phyloP scores from a whole-genome alignment of 306 rosid species.

The Dicorynia guianensis region DNA sequence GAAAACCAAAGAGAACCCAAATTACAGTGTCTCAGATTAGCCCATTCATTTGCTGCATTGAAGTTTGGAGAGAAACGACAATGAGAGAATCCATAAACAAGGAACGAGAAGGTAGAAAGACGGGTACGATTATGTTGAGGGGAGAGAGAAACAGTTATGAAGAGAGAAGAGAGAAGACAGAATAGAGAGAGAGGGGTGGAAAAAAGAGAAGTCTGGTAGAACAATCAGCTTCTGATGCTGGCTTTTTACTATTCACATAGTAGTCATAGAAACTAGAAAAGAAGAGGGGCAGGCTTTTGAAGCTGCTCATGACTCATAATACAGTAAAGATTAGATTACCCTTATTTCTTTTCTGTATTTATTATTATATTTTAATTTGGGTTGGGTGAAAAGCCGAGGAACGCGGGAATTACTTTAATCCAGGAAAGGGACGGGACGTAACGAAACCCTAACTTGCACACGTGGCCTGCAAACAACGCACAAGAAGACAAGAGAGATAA shows the following conservation, averaged over 20 bases:
- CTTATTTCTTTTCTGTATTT: neutral
- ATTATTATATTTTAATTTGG: neutral
- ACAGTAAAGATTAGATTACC: no score
- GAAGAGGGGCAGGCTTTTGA: slow-evolving; percentile 40
- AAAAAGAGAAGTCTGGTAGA: slow-evolving; percentile 40
- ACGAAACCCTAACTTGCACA: slow-evolving; percentile 40
- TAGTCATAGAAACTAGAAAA: slow-evolving; percentile 36
- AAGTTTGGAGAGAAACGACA: slow-evolving; percentile 29
- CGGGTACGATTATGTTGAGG: no score
- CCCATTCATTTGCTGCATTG: slow-evolving; percentile 50
- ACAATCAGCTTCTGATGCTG: slow-evolving; percentile 44
- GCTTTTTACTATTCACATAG: slow-evolving; percentile 55
- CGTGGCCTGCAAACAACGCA: slow-evolving; percentile 42
- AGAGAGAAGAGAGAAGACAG: slow-evolving; percentile 33
- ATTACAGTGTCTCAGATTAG: slow-evolving; percentile 40
- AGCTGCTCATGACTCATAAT: slow-evolving; percentile 29
- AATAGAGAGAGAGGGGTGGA: neutral
- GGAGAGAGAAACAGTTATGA: neutral
- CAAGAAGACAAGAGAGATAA: slow-evolving; percentile 1
- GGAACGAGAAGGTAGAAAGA: neutral
- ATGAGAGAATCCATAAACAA: neutral
- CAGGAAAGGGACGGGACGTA: slow-evolving; percentile 45
- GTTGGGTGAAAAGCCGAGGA: slow-evolving; percentile 66
- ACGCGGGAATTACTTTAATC: slow-evolving; percentile 53
- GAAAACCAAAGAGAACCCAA: slow-evolving; percentile 23